Base-by-base conservation (phyloP, 306 rosid genomes). In the Lagenaria siceraria region DNA sequence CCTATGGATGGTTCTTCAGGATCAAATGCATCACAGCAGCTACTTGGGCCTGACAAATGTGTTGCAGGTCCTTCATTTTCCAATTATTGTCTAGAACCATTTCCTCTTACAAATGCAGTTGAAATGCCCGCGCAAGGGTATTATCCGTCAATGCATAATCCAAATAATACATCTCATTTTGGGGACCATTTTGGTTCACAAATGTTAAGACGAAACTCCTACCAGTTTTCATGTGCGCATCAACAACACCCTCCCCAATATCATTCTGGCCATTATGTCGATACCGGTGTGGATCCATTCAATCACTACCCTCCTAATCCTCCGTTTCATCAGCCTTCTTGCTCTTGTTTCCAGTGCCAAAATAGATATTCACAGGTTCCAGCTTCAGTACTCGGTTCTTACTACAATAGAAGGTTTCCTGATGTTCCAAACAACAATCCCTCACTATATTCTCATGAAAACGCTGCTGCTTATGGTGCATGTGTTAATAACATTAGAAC, bases 271-370 rank as follows among this genome's bases (percentile, higher is more conserved):
- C 88, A 59, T 73, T 89, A 87, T 79, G 76, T 65, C 29, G 93
- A 85, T 66, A 12, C 82, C 14, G 78, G 62, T 85, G 78, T 84
- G 29, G 88, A 89, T 78, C 82, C 90, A 22, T 90, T 81, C 75
- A 85, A 78, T 55, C 89, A 84, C 10, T 90, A 84, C 83, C 81
- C 87, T 54, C 84, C 80, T 74, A 88, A 83, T 79, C 81, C 88
- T 27, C 75, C 79, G 27, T 86, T 81, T 61, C 99, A 96, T 80
- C 90, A 68, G 7, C 89, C 97, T 84, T 87, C 97, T 72, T 96
- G 99, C 79, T 60, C 93, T 58, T 96, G 99, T 83, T 82, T 82
- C 60, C 87, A 66, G 79, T 96, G 99, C 87, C 84, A 87, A 56
- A 89, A 90, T 63, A 88, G 81, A 78, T 86, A 71, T 68, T 81